Percentiles rank a stretch among this genome's conserved stretches.
These are phyloP conservation scores for Aspergillus quadrilineatus DNA, from an alignment of 2,329 filamentous ascomycete species.

Conservation along the genomic window DNA sequence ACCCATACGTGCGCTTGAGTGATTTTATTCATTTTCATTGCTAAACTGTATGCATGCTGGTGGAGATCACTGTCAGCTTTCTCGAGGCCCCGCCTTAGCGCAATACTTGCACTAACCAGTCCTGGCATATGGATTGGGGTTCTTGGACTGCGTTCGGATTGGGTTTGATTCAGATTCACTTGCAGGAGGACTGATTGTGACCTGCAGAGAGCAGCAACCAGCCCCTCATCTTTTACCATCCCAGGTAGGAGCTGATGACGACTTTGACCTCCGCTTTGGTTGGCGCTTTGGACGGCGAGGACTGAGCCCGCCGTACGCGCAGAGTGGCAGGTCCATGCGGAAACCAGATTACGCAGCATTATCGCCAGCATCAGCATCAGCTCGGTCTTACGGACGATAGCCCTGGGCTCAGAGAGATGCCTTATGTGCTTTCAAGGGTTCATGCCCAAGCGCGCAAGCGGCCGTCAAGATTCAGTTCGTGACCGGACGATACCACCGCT, in stretches of 20 bases:
- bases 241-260: background rate
- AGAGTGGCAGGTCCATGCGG: background rate
- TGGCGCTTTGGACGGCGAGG: too few relatives aligned
- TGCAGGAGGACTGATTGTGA: background rate
- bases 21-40: slow-evolving; percentile 8
- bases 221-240: background rate
- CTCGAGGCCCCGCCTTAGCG: background rate
- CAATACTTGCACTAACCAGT: background rate
- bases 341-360: background rate
- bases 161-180: background rate
- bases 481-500: too few relatives aligned
- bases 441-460: background rate
- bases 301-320: too few relatives aligned
- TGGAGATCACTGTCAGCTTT: background rate
- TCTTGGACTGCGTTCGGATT: background rate
- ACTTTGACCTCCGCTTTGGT: too few relatives aligned
- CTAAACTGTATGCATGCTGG: background rate
- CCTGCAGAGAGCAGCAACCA: background rate
- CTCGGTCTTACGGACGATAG: background rate
- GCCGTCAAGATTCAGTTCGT: background rate
- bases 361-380: background rate
- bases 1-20: background rate
- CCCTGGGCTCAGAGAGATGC: background rate
- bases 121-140: background rate
- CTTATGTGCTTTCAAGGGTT: background rate